Evolutionary conservation across 2,329 filamentous ascomycete genomes (phyloP).

Genomic region (Scytalidium lignicola): DNA sequence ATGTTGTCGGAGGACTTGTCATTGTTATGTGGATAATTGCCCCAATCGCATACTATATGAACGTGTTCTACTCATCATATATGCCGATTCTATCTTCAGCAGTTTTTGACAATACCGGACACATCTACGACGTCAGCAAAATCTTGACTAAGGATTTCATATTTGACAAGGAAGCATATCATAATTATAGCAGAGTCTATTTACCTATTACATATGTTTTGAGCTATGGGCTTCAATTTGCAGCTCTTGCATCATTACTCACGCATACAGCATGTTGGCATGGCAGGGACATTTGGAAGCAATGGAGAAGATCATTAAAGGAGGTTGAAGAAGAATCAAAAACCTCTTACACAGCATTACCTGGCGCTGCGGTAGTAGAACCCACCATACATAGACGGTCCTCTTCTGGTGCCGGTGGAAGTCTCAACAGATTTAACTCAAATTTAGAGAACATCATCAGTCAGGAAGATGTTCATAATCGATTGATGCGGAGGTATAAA

Average conservation of each 20-base stretch:
- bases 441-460: conserved; percentile 49
- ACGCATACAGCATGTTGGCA: conserved; percentile 84
- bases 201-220: conserved; percentile 83
- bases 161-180: conserved; percentile 72
- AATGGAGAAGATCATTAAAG: conserved; percentile 65
- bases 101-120: conserved; percentile 80
- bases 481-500: conserved; percentile 76
- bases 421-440: conserved; percentile 34
- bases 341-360: conserved; percentile 48
- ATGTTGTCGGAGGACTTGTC: conserved; percentile 74
- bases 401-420: conserved; percentile 8
- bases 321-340: conserved; percentile 52
- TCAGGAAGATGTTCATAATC: conserved; percentile 77
- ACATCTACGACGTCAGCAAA: conserved; percentile 73
- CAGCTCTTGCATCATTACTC: conserved; percentile 70
- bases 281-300: conserved; percentile 72
- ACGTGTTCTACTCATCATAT: conserved; percentile 74
- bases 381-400: neutral
- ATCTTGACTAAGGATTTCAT: conserved; percentile 74
- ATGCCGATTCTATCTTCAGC: conserved; percentile 81
- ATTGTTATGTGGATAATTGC: conserved; percentile 82
- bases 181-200: conserved; percentile 78
- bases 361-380: conserved; percentile 3
- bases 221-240: conserved; percentile 83
- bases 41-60: conserved; percentile 75